These are phyloP conservation scores for Salisapilia sapeloensis DNA, from an alignment of 352 stramenopile species.

Conservation along the genomic window DNA sequence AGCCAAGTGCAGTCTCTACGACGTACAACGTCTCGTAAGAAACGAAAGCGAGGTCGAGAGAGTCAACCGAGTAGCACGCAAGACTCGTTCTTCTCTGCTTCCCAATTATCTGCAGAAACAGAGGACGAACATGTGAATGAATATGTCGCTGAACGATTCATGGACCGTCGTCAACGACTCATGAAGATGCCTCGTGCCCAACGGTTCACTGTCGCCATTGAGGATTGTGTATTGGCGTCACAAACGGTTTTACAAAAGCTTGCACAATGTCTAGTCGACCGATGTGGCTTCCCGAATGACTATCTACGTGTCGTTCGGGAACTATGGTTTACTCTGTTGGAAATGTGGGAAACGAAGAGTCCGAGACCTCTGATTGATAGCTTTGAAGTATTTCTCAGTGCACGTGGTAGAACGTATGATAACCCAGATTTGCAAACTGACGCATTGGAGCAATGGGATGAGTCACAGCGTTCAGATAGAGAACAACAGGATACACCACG, in stretches of 20 bases:
- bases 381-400: constrained; percentile 13
- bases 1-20: constrained; percentile 13
- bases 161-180: too few species aligned
- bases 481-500: too few species aligned
- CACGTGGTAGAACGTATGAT: background rate
- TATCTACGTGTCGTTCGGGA: constrained; percentile 26
- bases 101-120: too few species aligned
- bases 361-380: constrained; percentile 36
- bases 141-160: constrained; percentile 29
- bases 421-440: constrained; percentile 31
- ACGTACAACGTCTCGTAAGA: constrained; percentile 14
- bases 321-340: constrained; percentile 53
- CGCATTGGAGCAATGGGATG: constrained; percentile 58
- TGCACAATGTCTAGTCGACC: constrained; percentile 19
- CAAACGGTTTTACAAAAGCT: constrained; percentile 43
- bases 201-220: too few species aligned
- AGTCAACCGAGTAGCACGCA: constrained; percentile 3
- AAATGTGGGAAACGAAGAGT: constrained; percentile 41
- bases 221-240: constrained; percentile 35
- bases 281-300: constrained; percentile 17
- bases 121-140: constrained; percentile 2
- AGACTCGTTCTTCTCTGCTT: background rate
- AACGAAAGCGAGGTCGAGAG: constrained; percentile 10
- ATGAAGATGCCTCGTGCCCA: too few species aligned
- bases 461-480: background rate